Base-by-base conservation (phyloP, 192 early-diverging fungal species). In the Funneliformis mosseae region DNA sequence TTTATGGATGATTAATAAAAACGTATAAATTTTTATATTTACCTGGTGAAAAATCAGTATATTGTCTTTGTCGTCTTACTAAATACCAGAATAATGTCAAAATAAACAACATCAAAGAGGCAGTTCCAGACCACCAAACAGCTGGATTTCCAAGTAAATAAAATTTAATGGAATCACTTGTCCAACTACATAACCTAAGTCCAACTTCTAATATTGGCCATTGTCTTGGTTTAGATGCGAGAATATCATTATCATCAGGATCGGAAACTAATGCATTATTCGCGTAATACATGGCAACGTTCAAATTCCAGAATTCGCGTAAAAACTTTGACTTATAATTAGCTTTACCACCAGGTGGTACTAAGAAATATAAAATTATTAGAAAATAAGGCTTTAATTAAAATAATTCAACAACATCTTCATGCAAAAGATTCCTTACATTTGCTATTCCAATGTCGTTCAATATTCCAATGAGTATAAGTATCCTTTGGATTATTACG, bases 251-350 rank as follows among this genome's bases (percentile, higher is more conserved):
- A 85, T 97, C 97, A 85, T 98, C 95, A 21, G 92, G 93, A 82
- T 98, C 95, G 0, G 95, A 95, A 48, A 94, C 89, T 77, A 99
- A 85, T 10, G 96, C 97, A 81, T 98, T 99, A 89, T 99, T 99
- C 21, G 93, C 93, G 2, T 92, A 93, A 92, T 95, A 97, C 97
- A 99, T 99, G 21, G 93, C 95, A 14, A 95, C 90, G 81, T 98
- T 98, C 76, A 98, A 86, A 77, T 95, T 95, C 75, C 91, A 87
- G 84, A 98, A 95, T 84, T 98, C 93, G 71, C 89, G 87, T 78
- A 94, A 84, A 82, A 98, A 98, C 33, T 86, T 87, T 42, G 94
- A 90, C 70, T 87, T 92, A 85, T 93, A 95, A 6, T 88, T 85
- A 11, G 82, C 84, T 8, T 83, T 77, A 27, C 87, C 86, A 50